Evolutionary conservation across 306 rosid genomes (phyloP), one percentile per base, ranked within the genome.

Genomic region (Arachis hypogaea): DNA sequence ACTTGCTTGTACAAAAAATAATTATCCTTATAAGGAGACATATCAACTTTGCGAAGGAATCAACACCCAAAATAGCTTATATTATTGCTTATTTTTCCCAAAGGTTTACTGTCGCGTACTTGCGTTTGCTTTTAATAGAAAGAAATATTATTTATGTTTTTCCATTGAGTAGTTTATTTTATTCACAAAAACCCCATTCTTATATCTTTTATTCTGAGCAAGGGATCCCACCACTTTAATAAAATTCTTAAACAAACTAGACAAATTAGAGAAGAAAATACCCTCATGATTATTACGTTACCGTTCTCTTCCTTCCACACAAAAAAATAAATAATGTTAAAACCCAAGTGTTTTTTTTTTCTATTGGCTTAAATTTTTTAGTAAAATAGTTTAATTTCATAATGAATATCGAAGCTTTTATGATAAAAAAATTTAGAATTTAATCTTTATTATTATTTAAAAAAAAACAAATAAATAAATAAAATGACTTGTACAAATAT

Each of bases 191-290:
- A 5, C 59, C 52, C 18, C 30, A 63, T 30, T 44, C 63, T 43
- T 4, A 5, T 7, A n/a, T 4, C 40, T 18, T 59, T 22, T 68
- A 33, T 33, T n/a, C 10, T 66, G 5, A 33, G 38, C 7, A 9
- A 36, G 7, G 63, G 36, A 22, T 64, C 44, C 56, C 58, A 44
- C n/a, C 11, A 42, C 12, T 74, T 64, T 57, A 59, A 66, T 66
- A 36, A 68, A 46, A 47, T 11, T 18, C 7, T 18, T 12, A 3
- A 38, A 49, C 45, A 38, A 64, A 59, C 29, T 38, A 28, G 52
- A 52, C 16, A 57, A 50, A 51, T 22, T 22, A 1, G 28, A 22
- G 7, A 63, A 10, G 58, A 3, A 42, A 55, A 33, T 59, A 67
- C 11, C 5, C 7, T 66, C 43, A 47, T 76, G 55, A 46, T 73